Base-by-base conservation (phyloP, 148 eudicot genomes). In the Chenopodium album region DNA sequence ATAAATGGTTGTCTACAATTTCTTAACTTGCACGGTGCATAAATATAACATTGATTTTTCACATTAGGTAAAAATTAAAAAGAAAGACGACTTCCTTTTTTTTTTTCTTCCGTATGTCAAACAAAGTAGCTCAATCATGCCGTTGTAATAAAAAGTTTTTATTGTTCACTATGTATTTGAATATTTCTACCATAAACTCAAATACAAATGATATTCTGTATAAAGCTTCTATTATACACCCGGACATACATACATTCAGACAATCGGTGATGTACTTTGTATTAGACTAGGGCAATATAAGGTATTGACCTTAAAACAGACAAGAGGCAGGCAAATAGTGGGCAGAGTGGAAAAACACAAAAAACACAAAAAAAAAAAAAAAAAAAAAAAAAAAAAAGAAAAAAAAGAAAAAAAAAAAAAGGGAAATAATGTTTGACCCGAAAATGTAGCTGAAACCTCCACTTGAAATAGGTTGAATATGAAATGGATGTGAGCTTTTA, bases 351-450 rank as follows among this genome's bases (percentile, higher is more conserved):
- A 14, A 72, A 2, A 44, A 72, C 16, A 72, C n/a, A 46, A 2
- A 20, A 46, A 28, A 0, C n/a, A n/a, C n/a, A 46, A 2, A 20
- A 46, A 46, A 2, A 20, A 46, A 28, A 0, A 28, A 28, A 28
- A 28, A 6, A 37, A 37, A 22, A 46, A 1, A 9, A 41, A 46
- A 2, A 20, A 46, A 46, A 2, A 20, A 46, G 0, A 46, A 2
- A 20, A 46, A 46, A 2, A 20, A 46, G 0, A 0, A 28, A 28
- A 28, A 28, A 6, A 37, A 37, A 22, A 46, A 1, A 9, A 41
- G 14, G 47, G 4, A 37, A 41, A 72, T 44, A 44, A 72, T 44
- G 54, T 44, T 72, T 72, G 56, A 72, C 75, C 75, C 75, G 75
- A 72, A 72, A 72, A 72, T 44, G 29, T 19, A 41, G 76, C 14